phyloP scores from a whole-genome alignment of 2,329 filamentous ascomycete species.

The Ascocoryne sarcoides region DNA sequence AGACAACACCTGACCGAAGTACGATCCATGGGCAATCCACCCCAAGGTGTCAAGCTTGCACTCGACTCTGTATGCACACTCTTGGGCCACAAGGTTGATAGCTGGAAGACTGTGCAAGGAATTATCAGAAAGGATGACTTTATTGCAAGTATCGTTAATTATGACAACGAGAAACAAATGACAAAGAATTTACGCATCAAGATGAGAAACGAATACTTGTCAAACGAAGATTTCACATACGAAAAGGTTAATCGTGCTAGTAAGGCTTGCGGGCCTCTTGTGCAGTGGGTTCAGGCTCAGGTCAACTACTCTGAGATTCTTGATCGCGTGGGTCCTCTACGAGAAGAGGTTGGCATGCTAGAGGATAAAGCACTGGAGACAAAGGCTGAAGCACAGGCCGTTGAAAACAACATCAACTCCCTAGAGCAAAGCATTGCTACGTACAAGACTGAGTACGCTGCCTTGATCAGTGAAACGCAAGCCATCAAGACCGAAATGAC shows the following conservation, averaged over 20 bases:
- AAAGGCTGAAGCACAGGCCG: slow-evolving; percentile 85
- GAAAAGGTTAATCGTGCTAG: slow-evolving; percentile 94
- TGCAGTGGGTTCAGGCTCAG: slow-evolving; percentile 95
- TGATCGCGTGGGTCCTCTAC: slow-evolving; percentile 83
- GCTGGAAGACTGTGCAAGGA: slow-evolving; percentile 85
- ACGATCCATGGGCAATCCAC: slow-evolving; percentile 90
- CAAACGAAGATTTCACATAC: slow-evolving; percentile 90
- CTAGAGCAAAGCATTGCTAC: slow-evolving; percentile 86
- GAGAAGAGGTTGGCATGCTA: slow-evolving; percentile 78
- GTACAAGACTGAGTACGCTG: slow-evolving; percentile 94
- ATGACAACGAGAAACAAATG: slow-evolving; percentile 94
- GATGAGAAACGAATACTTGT: slow-evolving; percentile 89
- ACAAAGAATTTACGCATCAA: slow-evolving; percentile 70
- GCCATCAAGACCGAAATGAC: slow-evolving; percentile 97
- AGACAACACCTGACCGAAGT: slow-evolving; percentile 95
- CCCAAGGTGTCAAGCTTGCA: slow-evolving; percentile 80
- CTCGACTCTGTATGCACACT: slow-evolving; percentile 95
- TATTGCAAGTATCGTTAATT: slow-evolving; percentile 94
- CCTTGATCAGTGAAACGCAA: slow-evolving; percentile 92
- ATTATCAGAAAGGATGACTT: slow-evolving; percentile 92
- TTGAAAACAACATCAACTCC: slow-evolving; percentile 74
- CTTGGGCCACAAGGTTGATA: slow-evolving; percentile 78
- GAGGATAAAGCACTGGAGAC: slow-evolving; percentile 87
- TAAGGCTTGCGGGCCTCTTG: slow-evolving; percentile 91
- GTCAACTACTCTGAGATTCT: slow-evolving; percentile 97